Evolutionary conservation across 768 basidiomycete genomes (phyloP).

Genomic region (Amanita inopinata): DNA sequence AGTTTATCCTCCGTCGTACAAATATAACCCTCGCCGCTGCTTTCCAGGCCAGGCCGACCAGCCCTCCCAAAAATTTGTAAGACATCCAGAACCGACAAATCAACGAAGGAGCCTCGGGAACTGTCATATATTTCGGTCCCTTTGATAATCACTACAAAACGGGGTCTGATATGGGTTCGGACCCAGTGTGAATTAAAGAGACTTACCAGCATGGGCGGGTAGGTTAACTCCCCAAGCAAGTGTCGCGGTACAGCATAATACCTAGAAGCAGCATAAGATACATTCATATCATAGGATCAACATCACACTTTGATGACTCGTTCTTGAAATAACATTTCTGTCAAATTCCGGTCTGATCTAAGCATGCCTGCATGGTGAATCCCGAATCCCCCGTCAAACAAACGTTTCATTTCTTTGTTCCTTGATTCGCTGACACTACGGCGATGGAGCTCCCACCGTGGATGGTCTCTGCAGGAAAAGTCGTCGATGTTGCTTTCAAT

Average conservation of each 20-base stretch:
- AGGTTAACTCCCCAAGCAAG: constrained; percentile 99
- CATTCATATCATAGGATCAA: not conserved
- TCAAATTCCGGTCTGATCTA: constrained; percentile 86
- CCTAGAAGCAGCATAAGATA: constrained; percentile 39
- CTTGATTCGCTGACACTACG: constrained; percentile 69
- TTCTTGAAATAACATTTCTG: constrained; percentile 89
- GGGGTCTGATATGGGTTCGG: not conserved
- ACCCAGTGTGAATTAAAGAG: constrained; percentile 6
- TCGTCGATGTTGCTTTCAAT: constrained; percentile 64
- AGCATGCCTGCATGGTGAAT: constrained; percentile 99
- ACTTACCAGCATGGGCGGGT: constrained; percentile 87
- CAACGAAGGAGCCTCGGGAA: constrained; percentile 79
- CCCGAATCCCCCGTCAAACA: constrained; percentile 89
- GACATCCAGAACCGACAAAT: constrained; percentile 91
- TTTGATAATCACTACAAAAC: constrained; percentile 74
- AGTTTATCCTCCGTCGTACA: constrained; percentile 93
- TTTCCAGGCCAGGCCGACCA: constrained; percentile 79
- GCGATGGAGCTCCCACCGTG: constrained; percentile 68
- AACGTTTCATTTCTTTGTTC: constrained; percentile 94
- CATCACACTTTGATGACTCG: constrained; percentile 74
- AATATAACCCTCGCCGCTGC: constrained; percentile 93
- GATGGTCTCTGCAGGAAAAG: constrained; percentile 77
- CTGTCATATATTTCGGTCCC: constrained; percentile 96
- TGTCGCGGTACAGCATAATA: constrained; percentile 95
- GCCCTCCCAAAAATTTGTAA: constrained; percentile 97